Base-by-base conservation (phyloP, 305 asterid genomes). In the Solanum chacoense region DNA sequence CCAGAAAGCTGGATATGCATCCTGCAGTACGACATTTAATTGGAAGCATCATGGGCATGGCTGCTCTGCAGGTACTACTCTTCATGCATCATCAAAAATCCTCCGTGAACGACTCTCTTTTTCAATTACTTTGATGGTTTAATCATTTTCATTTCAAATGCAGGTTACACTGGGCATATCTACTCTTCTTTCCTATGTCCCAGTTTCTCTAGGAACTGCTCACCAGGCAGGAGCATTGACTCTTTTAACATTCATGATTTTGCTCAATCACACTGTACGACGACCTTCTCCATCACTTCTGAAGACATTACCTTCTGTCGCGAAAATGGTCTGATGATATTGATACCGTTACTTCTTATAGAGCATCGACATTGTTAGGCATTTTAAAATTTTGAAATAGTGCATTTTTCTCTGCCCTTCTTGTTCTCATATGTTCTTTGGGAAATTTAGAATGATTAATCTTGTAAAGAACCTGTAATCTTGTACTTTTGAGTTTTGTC, bases 191-290 rank as follows among this genome's bases (percentile, higher is more conserved):
- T 89, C 97, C 0, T 96, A 96, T 29, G 99, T 96, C n/a, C 99
- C 99, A 6, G 98, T 94, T 35, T 95, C 98, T 18, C 91, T 97
- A 26, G 99, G 98, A 90, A 67, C 94, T 28, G 98, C 98, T 90
- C 99, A 97, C 89, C 99, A 97, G 86, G 99, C 98, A 5, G 99
- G 99, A 88, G 99, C 98, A 28, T 92, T 97, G 84, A 96, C 98
- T 29, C 99, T 97, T 79, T 72, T 97, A 67, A 93, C 94, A 71
- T 90, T 96, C 16, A 92, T 94, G 98, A 93, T 97, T 89, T 91
- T 95, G 89, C 99, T 97, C 92, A 96, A 95, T 92, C 99, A 97
- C 93, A 93, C 98, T 7, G 91, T 95, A 59, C 94, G 99, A 11
- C 94, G 96, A 13, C 99, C 99, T 85, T 97, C 98, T 1, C 72